A percentile compares a stretch with the other conserved stretches of the same genome.
Conservation (phyloP, 805 yeast genomes). For the Nakazawaea ambrosiae region DNA sequence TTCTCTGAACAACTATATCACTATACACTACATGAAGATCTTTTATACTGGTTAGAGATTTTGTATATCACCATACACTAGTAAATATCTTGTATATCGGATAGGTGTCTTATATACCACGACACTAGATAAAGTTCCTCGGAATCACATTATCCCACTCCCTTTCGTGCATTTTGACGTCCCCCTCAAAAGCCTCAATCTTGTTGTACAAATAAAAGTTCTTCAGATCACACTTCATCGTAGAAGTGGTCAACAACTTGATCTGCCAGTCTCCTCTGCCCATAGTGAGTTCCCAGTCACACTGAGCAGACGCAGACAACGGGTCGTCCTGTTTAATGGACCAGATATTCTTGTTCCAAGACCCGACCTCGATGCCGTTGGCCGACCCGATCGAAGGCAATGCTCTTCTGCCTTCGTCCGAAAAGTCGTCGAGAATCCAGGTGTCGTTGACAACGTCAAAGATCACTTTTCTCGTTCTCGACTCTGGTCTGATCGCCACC, state of each 20-base stretch:
- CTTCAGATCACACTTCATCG: slow-evolving; percentile 23
- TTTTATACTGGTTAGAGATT: too few species aligned
- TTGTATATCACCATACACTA: too few species aligned
- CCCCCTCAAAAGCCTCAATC: slow-evolving; percentile 29
- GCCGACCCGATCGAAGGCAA: slow-evolving; percentile 25
- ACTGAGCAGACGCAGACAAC: slow-evolving; percentile 29
- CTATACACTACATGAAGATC: too few species aligned
- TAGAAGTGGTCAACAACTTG: slow-evolving; percentile 25
- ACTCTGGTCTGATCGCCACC: slow-evolving; percentile 19
- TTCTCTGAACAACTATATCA: too few species aligned
- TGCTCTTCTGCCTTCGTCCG: slow-evolving; percentile 28
- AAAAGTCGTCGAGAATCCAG: slow-evolving; percentile 27
- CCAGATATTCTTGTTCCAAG: slow-evolving; percentile 33
- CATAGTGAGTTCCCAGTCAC: slow-evolving; percentile 33
- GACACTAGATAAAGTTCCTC: slow-evolving; percentile 23
- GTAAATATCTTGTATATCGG: too few species aligned
- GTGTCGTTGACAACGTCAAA: slow-evolving; percentile 27
- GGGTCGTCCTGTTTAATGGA: slow-evolving; percentile 30
- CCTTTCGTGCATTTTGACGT: slow-evolving; percentile 24
- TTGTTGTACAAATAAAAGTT: slow-evolving; percentile 26
- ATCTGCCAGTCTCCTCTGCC: slow-evolving; percentile 35
- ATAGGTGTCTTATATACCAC: too few species aligned
- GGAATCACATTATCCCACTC: slow-evolving; percentile 27
- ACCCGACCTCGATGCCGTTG: slow-evolving; percentile 33
- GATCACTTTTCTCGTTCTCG: slow-evolving; percentile 17